Evolutionary conservation across 2,329 filamentous ascomycete species (phyloP), one percentile per base, ranked within the genome.

Genomic region (Pestalotiopsis sp.): DNA sequence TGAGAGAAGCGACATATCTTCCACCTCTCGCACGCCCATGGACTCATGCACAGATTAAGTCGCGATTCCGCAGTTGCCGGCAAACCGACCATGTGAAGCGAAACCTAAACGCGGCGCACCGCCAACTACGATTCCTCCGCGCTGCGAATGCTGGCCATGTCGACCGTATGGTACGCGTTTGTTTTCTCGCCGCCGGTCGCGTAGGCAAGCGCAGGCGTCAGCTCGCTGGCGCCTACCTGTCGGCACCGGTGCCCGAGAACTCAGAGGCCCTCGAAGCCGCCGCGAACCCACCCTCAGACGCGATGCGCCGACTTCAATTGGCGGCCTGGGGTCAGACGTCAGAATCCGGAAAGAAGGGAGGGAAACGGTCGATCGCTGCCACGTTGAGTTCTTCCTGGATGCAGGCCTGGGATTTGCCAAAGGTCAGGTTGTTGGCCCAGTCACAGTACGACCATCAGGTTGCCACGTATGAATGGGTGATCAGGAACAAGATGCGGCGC

Each of bases 1-100:
- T 91, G 45, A 87, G 89, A 69, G 88, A 90, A 79, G 81, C 83
- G 52, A 85, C 86, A 36, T 91, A 91, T 74, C 84, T 91, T 2
- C 88, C 88, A 1, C 81, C 82, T 2, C 77, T 84, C 52, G 86
- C 86, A 69, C 84, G 83, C 52, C 76, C 79, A 2, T 83, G 80
- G 66, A 78, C 87, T 66, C 75, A 79, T 60, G 72, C 78, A 6
- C 80, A 80, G 41, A 84, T 90, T 60, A 78, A 80, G 65, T 69
- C 72, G 7, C 82, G 83, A 41, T 90, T 89, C 73, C 82, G 81
- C n/a, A 77, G 77, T 3, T 78, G 83, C 70, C 76, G 72, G 4
- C 31, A 73, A 13, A 72, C 82, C 36, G 23, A 69, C 11, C 61
- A 73, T 0, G 66, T 75, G 3, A 66, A 68, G 9, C 59, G 57